Percentiles rank a stretch among this genome's conserved stretches.
Conservation (phyloP, 2,329 filamentous ascomycete species). For the Cladosporium sp. region DNA sequence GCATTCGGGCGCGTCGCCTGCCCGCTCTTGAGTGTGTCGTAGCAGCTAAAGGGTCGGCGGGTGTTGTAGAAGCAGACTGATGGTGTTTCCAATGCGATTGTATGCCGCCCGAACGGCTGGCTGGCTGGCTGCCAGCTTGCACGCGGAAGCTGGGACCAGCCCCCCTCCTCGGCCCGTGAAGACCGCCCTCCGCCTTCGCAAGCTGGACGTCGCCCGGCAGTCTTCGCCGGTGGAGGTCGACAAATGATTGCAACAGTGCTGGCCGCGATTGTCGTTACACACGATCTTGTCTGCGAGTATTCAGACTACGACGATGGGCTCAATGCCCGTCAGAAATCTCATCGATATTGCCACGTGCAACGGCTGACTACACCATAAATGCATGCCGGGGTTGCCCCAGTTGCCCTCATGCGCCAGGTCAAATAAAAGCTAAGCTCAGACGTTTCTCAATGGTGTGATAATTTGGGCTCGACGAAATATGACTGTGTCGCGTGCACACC, state of each 20-base stretch:
- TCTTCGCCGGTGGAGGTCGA: no score
- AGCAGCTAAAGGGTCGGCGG: neutral
- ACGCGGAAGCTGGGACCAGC: neutral
- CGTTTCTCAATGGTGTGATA: neutral
- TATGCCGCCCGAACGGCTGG: neutral
- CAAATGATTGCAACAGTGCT: no score
- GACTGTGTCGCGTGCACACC: neutral
- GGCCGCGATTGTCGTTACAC: no score
- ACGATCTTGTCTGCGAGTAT: no score
- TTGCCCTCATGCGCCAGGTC: no score
- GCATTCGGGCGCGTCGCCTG: conserved; percentile 10
- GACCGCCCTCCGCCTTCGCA: neutral
- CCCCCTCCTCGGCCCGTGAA: neutral
- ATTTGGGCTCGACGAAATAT: neutral
- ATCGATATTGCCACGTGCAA: no score
- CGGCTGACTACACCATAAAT: no score
- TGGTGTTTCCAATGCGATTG: conserved; percentile 1
- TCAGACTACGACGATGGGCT: no score
- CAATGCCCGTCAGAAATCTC: no score
- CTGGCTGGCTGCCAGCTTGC: neutral
- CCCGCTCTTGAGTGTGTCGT: neutral
- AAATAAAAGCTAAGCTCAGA: neutral
- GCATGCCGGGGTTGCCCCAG: no score
- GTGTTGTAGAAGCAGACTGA: neutral
- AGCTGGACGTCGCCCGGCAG: no score